A percentile compares a stretch with the other conserved stretches of the same genome.
Conservation (phyloP, 177 flowering plant species). For the Tripterygium wilfordii region DNA sequence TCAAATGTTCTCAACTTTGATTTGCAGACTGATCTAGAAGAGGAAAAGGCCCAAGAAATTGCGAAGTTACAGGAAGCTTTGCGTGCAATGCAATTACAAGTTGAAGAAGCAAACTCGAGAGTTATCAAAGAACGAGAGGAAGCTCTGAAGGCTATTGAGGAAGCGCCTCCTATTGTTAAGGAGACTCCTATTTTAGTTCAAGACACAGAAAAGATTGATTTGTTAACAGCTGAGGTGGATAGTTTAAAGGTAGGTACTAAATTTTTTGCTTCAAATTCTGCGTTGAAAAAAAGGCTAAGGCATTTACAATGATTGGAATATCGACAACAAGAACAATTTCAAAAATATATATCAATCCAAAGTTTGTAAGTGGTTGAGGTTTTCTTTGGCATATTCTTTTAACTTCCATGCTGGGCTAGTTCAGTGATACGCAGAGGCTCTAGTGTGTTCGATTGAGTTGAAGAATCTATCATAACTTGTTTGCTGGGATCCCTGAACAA, state of each 20-base stretch:
- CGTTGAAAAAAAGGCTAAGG: no score
- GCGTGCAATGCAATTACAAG: conserved; percentile 61
- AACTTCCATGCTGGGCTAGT: no score
- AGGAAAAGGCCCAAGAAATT: conserved; percentile 73
- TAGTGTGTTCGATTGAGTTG: no score
- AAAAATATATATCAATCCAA: no score
- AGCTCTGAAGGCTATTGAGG: conserved; percentile 89
- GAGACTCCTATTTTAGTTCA: conserved; percentile 80
- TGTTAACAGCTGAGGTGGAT: conserved; percentile 60
- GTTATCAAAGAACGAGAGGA: conserved; percentile 77
- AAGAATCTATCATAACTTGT: no score
- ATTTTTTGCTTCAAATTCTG: no score
- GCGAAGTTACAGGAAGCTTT: conserved; percentile 74
- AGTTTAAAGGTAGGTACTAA: conserved; percentile 58
- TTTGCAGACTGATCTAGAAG: conserved; percentile 83
- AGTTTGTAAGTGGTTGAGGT: no score
- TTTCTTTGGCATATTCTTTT: no score
- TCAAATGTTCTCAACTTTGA: conserved; percentile 5
- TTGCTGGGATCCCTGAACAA: no score
- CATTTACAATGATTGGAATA: no score
- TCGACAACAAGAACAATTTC: no score
- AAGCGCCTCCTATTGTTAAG: conserved; percentile 83
- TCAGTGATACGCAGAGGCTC: no score
- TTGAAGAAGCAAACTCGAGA: conserved; percentile 70
- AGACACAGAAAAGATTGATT: conserved; percentile 64